Conservation (phyloP, 371 early-diverging fungal genomes). For the Apophysomyces sp. region DNA sequence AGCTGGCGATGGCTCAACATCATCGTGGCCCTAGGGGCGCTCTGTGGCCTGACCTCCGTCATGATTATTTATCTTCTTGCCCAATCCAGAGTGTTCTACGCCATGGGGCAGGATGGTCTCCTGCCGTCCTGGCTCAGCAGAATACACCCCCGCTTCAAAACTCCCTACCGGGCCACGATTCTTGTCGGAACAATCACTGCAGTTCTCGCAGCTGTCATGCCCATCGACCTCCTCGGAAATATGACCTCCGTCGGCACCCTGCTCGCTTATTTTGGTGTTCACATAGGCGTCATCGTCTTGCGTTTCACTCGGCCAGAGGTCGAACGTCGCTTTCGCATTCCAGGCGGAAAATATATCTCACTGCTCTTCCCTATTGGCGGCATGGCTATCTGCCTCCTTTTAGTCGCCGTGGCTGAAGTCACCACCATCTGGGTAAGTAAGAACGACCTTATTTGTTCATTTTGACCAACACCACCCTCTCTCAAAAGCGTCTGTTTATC, state of each 20-base stretch:
- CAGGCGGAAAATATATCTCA: constrained; percentile 55
- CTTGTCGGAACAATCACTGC: constrained; percentile 67
- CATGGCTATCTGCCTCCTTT: constrained; percentile 49
- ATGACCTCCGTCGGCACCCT: constrained; percentile 84
- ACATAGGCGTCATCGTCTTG: constrained; percentile 70
- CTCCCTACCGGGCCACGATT: constrained; percentile 70
- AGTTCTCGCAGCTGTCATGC: constrained; percentile 67
- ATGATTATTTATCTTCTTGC: constrained; percentile 71
- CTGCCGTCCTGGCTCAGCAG: constrained; percentile 66
- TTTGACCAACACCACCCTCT: background rate
- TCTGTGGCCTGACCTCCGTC: constrained; percentile 76
- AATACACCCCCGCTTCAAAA: constrained; percentile 58
- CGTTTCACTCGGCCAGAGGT: constrained; percentile 71
- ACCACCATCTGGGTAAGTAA: constrained; percentile 44
- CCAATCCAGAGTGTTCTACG: constrained; percentile 83
- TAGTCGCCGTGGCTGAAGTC: constrained; percentile 56
- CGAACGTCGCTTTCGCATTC: constrained; percentile 73
- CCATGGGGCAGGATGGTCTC: constrained; percentile 84
- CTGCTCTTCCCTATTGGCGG: constrained; percentile 59
- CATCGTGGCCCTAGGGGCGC: constrained; percentile 70
- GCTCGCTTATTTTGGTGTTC: constrained; percentile 80
- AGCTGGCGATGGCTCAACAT: constrained; percentile 61
- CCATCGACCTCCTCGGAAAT: constrained; percentile 77
- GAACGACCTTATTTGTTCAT: background rate
- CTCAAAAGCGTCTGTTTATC: constrained; percentile 29